Evolutionary conservation across 2,329 filamentous ascomycete species (phyloP).

Genomic region (Coleophoma eucalyptorum): DNA sequence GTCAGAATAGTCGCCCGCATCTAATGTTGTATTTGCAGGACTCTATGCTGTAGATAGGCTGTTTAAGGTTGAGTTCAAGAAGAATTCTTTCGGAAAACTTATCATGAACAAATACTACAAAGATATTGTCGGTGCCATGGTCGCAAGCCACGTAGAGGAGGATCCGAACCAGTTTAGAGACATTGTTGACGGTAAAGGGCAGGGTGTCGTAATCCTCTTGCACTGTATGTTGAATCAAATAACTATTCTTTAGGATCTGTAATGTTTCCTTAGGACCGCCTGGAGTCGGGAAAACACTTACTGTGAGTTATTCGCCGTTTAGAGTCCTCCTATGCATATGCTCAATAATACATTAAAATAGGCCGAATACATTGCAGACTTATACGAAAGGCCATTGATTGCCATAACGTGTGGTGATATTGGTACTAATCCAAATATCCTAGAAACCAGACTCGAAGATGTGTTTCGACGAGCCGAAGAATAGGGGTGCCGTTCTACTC

Average conservation of each 20-base stretch:
- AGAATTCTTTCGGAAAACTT: too few species aligned
- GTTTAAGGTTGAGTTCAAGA: too few species aligned
- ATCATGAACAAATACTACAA: too few species aligned
- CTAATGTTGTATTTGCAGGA: too few species aligned
- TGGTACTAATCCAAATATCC: constrained; percentile 1
- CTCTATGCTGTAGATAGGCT: too few species aligned
- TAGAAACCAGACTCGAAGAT: constrained; percentile 53
- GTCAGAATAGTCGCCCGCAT: too few species aligned
- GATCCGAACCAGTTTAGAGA: neutral
- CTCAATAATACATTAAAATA: neutral
- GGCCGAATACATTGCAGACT: neutral
- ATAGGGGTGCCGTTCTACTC: constrained; percentile 67
- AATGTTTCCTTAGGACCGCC: neutral
- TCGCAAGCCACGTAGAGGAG: neutral
- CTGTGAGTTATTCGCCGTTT: neutral
- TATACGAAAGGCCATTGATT: constrained; percentile 6
- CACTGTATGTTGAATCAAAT: neutral
- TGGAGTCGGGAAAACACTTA: neutral
- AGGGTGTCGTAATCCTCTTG: neutral
- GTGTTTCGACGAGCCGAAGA: constrained; percentile 69
- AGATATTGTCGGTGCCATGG: neutral
- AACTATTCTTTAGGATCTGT: neutral
- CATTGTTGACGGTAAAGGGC: constrained; percentile 1
- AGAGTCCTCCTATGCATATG: neutral
- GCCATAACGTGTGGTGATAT: constrained; percentile 26